These are phyloP conservation scores for Coemansia erecta DNA, from an alignment of 192 early-diverging fungal species.

Conservation along the genomic window DNA sequence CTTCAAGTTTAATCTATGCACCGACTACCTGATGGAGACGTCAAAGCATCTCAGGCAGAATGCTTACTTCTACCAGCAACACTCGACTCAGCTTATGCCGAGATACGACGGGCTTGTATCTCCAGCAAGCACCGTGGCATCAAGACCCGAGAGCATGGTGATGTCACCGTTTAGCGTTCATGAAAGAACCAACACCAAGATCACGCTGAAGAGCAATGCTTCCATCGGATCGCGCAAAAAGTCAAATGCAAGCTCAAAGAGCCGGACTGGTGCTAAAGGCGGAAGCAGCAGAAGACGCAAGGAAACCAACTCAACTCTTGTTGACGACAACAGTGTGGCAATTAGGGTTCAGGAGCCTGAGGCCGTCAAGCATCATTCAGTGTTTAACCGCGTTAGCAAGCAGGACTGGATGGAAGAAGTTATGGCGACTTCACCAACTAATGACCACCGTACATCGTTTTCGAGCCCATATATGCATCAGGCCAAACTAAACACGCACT, in stretches of 20 bases:
- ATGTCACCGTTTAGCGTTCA: constrained; percentile 1
- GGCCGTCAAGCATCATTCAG: constrained; percentile 12
- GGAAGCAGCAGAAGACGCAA: background rate
- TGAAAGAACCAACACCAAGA: background rate
- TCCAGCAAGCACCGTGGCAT: background rate
- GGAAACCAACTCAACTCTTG: background rate
- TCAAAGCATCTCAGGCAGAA: background rate
- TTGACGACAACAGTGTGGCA: background rate
- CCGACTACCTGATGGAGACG: constrained; percentile 24
- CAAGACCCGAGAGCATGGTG: background rate
- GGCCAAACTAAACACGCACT: constrained; percentile 7
- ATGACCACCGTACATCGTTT: constrained; percentile 30
- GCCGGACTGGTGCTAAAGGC: background rate
- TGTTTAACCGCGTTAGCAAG: constrained; percentile 32
- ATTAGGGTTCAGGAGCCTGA: constrained; percentile 1
- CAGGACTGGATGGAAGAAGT: constrained; percentile 49
- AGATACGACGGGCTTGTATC: background rate
- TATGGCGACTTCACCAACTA: constrained; percentile 43
- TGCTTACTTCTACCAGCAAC: constrained; percentile 9
- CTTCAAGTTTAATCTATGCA: constrained; percentile 25
- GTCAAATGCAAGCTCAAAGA: background rate
- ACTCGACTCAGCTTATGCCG: background rate
- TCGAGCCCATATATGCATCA: constrained; percentile 10
- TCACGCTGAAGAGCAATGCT: background rate
- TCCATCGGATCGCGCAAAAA: background rate